Percentiles rank a stretch among this genome's conserved stretches.
These are phyloP conservation scores for Acer negundo DNA, from an alignment of 345 rosid species.

Conservation along the genomic window DNA sequence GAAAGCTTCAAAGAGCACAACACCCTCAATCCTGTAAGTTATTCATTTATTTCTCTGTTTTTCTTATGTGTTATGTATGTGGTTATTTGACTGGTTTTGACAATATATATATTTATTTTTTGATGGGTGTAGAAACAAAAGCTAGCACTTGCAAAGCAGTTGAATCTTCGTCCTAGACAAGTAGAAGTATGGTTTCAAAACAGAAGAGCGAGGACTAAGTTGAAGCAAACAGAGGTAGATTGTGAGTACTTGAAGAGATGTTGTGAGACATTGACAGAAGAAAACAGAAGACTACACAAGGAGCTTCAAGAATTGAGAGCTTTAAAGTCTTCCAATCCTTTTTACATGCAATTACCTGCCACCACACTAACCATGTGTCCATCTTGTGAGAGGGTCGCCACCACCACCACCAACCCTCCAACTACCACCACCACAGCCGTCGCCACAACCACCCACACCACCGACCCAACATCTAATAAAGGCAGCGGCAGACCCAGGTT, in stretches of 20 bases:
- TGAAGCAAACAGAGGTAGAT: conserved; percentile 69
- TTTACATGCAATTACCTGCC: conserved; percentile 32
- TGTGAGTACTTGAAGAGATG: conserved; percentile 59
- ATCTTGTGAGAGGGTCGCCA: conserved; percentile 41
- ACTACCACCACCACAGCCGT: conserved; percentile 3
- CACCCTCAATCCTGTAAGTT: conserved; percentile 52
- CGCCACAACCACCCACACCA: not conserved
- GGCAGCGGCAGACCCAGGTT: conserved; percentile 19
- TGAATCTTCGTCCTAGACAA: conserved; percentile 61
- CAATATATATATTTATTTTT: not conserved
- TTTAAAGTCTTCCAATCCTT: conserved; percentile 21
- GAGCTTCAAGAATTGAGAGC: conserved; percentile 51
- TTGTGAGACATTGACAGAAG: conserved; percentile 61
- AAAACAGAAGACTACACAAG: conserved; percentile 54
- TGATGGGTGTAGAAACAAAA: conserved; percentile 45
- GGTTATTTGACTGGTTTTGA: not conserved
- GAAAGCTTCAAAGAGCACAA: conserved; percentile 66
- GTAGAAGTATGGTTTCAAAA: conserved; percentile 72
- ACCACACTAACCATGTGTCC: conserved; percentile 40
- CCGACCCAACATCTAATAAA: conserved; percentile 17
- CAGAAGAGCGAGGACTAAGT: conserved; percentile 65
- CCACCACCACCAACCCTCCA: conserved; percentile 1
- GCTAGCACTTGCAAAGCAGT: conserved; percentile 49
- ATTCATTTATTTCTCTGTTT: no score
- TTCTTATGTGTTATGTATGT: not conserved